These are phyloP conservation scores for Quercus engelmannii DNA, from an alignment of 306 rosid species.

Conservation along the genomic window DNA sequence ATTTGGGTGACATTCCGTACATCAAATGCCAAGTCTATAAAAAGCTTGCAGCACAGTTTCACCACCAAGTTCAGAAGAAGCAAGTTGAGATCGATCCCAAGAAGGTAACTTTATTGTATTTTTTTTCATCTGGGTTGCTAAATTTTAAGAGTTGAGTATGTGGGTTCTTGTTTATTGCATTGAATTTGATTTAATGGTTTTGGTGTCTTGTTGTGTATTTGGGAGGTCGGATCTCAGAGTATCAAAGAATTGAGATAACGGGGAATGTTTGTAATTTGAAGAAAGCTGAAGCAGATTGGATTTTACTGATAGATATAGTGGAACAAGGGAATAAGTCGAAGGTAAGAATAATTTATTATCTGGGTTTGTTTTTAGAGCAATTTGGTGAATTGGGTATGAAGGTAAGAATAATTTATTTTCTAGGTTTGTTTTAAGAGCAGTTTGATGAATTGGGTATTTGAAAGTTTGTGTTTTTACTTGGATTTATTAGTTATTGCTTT, in stretches of 20 bases:
- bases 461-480: neutral
- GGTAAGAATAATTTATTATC: constrained; percentile 38
- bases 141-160: too few relatives aligned
- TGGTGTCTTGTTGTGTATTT: too few relatives aligned
- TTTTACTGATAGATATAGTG: constrained; percentile 71
- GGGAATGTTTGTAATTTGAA: constrained; percentile 93
- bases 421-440: neutral
- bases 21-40: constrained; percentile 89
- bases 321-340: constrained; percentile 71
- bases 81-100: too few relatives aligned
- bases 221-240: constrained; percentile 65
- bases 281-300: constrained; percentile 93
- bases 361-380: neutral
- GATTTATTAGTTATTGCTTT: neutral
- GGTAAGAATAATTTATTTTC: constrained; percentile 38
- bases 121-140: too few relatives aligned
- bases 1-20: constrained; percentile 49
- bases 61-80: neutral
- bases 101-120: too few relatives aligned
- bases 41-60: constrained; percentile 66
- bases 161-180: too few relatives aligned
- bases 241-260: constrained; percentile 80
- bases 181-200: too few relatives aligned
- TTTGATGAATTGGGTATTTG: neutral
- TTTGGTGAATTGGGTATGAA: constrained; percentile 24